Conservation (phyloP, 2,329 filamentous ascomycete genomes). For the Pseudogymnoascus sp. region DNA sequence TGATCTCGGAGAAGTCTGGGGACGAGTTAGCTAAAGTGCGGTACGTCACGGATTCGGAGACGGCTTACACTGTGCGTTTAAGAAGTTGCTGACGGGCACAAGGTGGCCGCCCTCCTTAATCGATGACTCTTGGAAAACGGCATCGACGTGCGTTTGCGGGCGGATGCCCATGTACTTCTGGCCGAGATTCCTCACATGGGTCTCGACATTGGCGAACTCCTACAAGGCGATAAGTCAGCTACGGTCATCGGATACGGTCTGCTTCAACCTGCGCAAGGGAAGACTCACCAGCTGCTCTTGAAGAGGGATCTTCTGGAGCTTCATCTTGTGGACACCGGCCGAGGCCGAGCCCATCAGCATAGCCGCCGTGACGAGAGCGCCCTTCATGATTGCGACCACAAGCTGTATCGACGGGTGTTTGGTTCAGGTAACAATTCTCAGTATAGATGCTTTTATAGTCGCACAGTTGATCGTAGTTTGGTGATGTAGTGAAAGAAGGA, state of each 20-base stretch:
- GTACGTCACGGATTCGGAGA: not conserved
- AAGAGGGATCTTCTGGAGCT: conserved; percentile 92
- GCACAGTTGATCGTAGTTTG: not conserved
- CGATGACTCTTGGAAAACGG: conserved; percentile 66
- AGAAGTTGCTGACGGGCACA: conserved; percentile 90
- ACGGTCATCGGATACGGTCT: conserved; percentile 15
- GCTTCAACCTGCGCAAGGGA: conserved; percentile 2
- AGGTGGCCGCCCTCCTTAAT: conserved; percentile 62
- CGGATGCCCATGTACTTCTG: conserved; percentile 94
- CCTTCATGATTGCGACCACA: conserved; percentile 63
- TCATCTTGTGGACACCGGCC: conserved; percentile 89
- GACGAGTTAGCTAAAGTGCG: conserved; percentile 13
- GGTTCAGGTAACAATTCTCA: not conserved
- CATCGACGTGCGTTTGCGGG: conserved; percentile 59
- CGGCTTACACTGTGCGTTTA: conserved; percentile 92
- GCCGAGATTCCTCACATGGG: conserved; percentile 72
- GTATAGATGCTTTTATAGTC: not conserved
- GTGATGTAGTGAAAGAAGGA: conserved; percentile 1
- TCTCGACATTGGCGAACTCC: conserved; percentile 70
- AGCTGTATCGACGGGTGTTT: not conserved
- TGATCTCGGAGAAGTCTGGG: conserved; percentile 92
- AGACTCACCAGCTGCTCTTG: conserved; percentile 78
- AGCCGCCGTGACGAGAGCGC: conserved; percentile 67
- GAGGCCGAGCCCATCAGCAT: conserved; percentile 74
- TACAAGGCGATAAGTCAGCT: conserved; percentile 30